Percentiles rank a stretch among this genome's conserved stretches.
Evolutionary conservation across 176 grass and related monocot genomes (phyloP).

Genomic region (Lolium rigidum): DNA sequence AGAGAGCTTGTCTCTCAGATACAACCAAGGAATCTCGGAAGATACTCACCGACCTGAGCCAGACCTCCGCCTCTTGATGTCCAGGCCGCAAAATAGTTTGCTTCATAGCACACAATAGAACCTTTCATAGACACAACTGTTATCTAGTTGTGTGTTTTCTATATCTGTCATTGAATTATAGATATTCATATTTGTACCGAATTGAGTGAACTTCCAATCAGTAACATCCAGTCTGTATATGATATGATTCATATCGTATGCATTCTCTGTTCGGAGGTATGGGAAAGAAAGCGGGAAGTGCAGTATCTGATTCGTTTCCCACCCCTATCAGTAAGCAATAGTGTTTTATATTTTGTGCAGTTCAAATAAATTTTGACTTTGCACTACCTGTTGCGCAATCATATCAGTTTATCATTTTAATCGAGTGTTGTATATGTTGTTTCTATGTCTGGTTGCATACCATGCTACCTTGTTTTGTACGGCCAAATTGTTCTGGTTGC

Average conservation of each 20-base stretch:
- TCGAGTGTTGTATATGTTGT: neutral
- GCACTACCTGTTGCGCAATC: neutral
- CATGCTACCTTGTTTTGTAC: neutral
- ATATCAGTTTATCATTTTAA: neutral
- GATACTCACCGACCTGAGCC: neutral
- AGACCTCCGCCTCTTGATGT: conserved; percentile 17
- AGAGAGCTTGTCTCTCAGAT: conserved; percentile 1
- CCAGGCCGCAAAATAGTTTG: neutral
- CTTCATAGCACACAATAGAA: neutral
- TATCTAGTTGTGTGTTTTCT: neutral
- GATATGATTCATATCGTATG: neutral
- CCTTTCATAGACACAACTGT: neutral
- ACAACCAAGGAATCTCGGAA: conserved; percentile 1
- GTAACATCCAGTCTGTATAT: neutral
- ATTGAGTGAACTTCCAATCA: neutral
- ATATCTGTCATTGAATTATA: neutral
- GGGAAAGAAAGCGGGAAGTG: neutral
- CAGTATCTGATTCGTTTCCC: neutral
- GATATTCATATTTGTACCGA: neutral
- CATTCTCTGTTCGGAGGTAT: neutral
- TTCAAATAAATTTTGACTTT: neutral
- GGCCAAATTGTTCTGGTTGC: neutral
- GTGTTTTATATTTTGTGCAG: neutral
- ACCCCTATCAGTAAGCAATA: neutral
- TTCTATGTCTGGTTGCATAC: neutral